Percentiles rank a stretch among this genome's conserved stretches.
These are phyloP conservation scores for Salix arbutifolia DNA, from an alignment of 345 rosid genomes.

Conservation along the genomic window DNA sequence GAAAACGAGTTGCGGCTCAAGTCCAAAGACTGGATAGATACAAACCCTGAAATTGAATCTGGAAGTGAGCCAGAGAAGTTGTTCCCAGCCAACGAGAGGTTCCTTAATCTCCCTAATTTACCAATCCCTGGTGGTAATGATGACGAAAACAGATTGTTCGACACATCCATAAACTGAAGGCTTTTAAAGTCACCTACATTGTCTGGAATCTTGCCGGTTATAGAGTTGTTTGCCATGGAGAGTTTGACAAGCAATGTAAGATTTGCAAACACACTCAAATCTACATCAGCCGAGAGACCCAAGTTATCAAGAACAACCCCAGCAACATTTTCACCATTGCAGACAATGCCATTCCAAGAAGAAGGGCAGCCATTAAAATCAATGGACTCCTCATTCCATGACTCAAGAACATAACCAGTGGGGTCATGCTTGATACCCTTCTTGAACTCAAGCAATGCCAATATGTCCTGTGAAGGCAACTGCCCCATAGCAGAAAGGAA, in stretches of 20 bases:
- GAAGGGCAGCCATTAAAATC: conserved; percentile 96
- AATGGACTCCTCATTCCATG: conserved; percentile 96
- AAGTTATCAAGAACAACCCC: conserved; percentile 78
- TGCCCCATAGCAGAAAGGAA: conserved; percentile 63
- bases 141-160: conserved; percentile 69
- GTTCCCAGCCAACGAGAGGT: conserved; percentile 80
- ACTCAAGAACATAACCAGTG: conserved; percentile 81
- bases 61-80: conserved; percentile 84
- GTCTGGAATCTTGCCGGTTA: conserved; percentile 61
- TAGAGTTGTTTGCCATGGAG: conserved; percentile 86
- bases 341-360: conserved; percentile 92
- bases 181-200: conserved; percentile 57
- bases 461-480: conserved; percentile 94
- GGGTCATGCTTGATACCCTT: conserved; percentile 96
- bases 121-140: conserved; percentile 61
- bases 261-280: conserved; percentile 70
- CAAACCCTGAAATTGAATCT: conserved; percentile 60
- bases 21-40: conserved; percentile 74
- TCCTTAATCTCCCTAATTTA: conserved; percentile 55
- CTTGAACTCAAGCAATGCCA: conserved; percentile 90
- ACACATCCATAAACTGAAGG: conserved; percentile 77
- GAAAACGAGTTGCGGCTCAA: conserved; percentile 79
- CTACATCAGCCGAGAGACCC: conserved; percentile 73
- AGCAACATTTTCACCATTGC: conserved; percentile 88
- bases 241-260: conserved; percentile 86